Evolutionary conservation across 139 green algal species (phyloP).

Genomic region (Chlorella vulgaris): DNA sequence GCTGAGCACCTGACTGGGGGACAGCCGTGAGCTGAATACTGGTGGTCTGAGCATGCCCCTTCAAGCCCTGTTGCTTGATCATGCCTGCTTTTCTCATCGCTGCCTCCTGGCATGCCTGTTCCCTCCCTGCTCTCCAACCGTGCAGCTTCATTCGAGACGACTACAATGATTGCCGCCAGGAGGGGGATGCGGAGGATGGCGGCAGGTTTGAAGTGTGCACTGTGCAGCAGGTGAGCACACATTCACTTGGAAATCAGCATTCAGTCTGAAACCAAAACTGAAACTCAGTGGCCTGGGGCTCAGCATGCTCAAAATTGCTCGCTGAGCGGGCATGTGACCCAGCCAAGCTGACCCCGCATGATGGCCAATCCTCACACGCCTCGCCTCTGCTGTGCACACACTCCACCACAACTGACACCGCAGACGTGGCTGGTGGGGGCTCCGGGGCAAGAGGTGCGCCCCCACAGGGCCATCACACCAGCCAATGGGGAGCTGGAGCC

Average conservation of each 20-base stretch:
- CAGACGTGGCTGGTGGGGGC: conserved; percentile 17
- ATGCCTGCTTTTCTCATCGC: neutral
- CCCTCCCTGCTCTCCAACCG: neutral
- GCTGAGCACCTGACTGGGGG: too few species aligned
- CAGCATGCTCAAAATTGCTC: too few species aligned
- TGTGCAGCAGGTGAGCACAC: neutral
- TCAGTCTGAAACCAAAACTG: too few species aligned
- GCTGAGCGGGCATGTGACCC: too few species aligned
- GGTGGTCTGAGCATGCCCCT: too few species aligned
- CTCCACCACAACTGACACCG: neutral
- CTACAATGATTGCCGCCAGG: neutral
- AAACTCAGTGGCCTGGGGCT: too few species aligned
- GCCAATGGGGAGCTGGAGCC: conserved; percentile 24
- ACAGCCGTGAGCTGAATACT: too few species aligned
- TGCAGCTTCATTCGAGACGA: neutral
- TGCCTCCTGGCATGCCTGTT: neutral
- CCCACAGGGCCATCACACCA: conserved; percentile 2
- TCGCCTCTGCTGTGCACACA: too few species aligned
- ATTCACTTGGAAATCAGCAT: too few species aligned
- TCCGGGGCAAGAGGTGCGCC: conserved; percentile 12
- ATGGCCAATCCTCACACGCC: too few species aligned
- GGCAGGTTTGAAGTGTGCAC: conserved; percentile 10
- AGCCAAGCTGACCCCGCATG: too few species aligned
- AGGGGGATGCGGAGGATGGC: neutral
- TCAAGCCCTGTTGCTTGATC: neutral